Conservation (phyloP, 805 yeast species). For the Phaffomyces opuntiae region DNA sequence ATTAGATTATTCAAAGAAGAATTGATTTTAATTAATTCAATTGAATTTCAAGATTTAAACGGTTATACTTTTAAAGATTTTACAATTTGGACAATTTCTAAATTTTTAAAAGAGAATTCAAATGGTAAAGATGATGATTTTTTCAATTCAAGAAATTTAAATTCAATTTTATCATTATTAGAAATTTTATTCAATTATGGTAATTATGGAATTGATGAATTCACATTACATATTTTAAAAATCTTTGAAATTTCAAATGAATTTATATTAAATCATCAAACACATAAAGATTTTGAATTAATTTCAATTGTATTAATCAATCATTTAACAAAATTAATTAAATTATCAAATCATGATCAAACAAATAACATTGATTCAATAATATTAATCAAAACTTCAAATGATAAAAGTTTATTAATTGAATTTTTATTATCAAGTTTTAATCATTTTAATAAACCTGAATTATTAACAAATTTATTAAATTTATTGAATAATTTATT, state of each 20-base stretch:
- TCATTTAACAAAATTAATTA: slow-evolving; percentile 19
- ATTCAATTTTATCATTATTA: slow-evolving; percentile 37
- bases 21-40: slow-evolving; percentile 46
- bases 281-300: slow-evolving; percentile 13
- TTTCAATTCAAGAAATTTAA: slow-evolving; percentile 31
- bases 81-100: slow-evolving; percentile 37
- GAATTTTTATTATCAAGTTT: slow-evolving; percentile 20
- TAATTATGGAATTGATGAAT: slow-evolving; percentile 36
- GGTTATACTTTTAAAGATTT: slow-evolving; percentile 58
- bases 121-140: slow-evolving; percentile 22
- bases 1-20: slow-evolving; percentile 49
- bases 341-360: slow-evolving; percentile 9
- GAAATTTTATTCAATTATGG: slow-evolving; percentile 45
- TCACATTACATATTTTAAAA: slow-evolving; percentile 36
- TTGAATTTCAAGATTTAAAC: slow-evolving; percentile 37
- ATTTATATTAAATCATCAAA: slow-evolving; percentile 6
- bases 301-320: slow-evolving; percentile 18
- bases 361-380: slow-evolving; percentile 12
- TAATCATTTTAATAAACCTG: slow-evolving; percentile 16
- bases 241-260: slow-evolving; percentile 32
- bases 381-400: slow-evolving; percentile 7
- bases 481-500: slow-evolving; percentile 16
- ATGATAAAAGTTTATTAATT: slow-evolving; percentile 14
- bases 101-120: slow-evolving; percentile 31
- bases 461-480: slow-evolving; percentile 15